phyloP scores from a whole-genome alignment of 305 asterid species.

The Rubia tinctorum region DNA sequence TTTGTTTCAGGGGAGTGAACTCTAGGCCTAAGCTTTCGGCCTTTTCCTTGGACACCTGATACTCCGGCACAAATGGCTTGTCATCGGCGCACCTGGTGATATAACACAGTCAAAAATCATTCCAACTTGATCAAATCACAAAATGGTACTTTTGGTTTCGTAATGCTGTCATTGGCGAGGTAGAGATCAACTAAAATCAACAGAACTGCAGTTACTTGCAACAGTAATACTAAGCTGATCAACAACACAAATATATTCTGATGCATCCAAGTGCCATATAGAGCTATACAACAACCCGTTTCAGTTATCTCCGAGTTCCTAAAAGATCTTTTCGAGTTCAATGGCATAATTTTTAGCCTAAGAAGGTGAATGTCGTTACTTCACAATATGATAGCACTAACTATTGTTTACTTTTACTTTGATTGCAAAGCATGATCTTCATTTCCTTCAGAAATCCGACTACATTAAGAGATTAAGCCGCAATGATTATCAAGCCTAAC shows the following conservation, averaged over 20 bases:
- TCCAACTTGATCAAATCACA: neutral
- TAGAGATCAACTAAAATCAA: no score
- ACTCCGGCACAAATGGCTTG: constrained; percentile 32
- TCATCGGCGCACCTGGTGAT: constrained; percentile 44
- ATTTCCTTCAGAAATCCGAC: neutral
- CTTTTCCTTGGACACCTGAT: constrained; percentile 39
- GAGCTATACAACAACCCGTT: neutral
- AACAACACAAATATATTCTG: neutral
- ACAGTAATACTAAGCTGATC: neutral
- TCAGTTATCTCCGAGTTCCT: no score
- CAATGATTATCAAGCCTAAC: neutral
- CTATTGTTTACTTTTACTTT: neutral
- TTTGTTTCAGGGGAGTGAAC: constrained; percentile 19
- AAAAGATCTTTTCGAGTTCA: no score
- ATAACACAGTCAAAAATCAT: neutral
- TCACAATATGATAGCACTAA: no score
- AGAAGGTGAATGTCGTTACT: no score
- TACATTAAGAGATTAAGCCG: neutral
- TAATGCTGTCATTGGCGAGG: neutral
- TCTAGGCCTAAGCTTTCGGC: constrained; percentile 36
- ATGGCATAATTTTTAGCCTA: no score
- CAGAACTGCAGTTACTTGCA: no score
- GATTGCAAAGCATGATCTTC: neutral
- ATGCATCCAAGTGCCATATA: neutral
- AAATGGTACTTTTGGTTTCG: neutral